Evolutionary conservation across 768 basidiomycete genomes (phyloP), one percentile per base, ranked within the genome.

Genomic region (Amanita thiersii): DNA sequence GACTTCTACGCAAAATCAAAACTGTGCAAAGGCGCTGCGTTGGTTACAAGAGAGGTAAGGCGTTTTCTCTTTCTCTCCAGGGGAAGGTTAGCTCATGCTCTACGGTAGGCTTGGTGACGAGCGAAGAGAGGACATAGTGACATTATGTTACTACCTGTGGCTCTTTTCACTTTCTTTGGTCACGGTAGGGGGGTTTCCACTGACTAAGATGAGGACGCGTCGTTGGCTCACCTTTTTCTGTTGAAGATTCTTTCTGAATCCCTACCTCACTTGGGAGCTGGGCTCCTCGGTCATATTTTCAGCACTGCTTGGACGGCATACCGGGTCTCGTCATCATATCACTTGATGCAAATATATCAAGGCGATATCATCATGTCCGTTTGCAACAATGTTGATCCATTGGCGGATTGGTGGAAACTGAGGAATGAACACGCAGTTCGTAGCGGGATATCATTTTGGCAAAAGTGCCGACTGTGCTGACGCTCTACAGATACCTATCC

Each of bases 11-110:
- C n/a, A n/a, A 29, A 20, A 24, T 24, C 45, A 50, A 15, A 48
- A 37, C 37, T 75, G 75, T 49, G 56, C 67, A 9, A 50, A 64
- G 31, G 66, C 69, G 18, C 51, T 75, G 48, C 56, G 57, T 17
- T 76, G 72, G 70, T 52, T 74, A 11, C 56, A 64, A 29, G 65
- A 65, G 37, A 56, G 62, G 74, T 75, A 40, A 54, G 72, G n/a
- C n/a, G n/a, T 53, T 5, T 25, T 14, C 4, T 20, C 19, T 31
- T 40, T 29, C n/a, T 23, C 25, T 33, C 5, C 3, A 10, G 8
- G 19, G 1, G 29, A 28, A 7, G 19, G n/a, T 30, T 29, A 28
- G 14, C 19, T 39, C 37, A 20, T 47, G 11, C 5, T 14, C 14
- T 19, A 19, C 25, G 23, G 2, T 30, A 71, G 69, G 2, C 46